Evolutionary conservation across 108 stramenopile species (phyloP).

Genomic region (Cyclotella distinguenda): DNA sequence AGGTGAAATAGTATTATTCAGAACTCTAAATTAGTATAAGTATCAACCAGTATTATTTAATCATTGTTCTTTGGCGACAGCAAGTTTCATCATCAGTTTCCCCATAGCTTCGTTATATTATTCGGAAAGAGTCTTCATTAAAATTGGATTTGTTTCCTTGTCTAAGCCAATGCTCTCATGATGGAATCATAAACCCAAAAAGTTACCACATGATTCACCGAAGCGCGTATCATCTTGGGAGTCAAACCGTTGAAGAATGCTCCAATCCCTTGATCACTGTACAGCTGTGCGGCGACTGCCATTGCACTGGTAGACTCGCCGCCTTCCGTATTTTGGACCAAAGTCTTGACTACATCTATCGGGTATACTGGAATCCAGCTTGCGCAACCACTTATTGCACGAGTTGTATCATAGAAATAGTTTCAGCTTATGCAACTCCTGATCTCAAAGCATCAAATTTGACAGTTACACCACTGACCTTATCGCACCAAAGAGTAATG

Average conservation of each 20-base stretch:
- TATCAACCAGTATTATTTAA: not conserved
- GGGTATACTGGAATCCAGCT: slow-evolving; percentile 58
- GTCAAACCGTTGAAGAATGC: slow-evolving; percentile 52
- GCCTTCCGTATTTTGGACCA: slow-evolving; percentile 40
- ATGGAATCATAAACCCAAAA: slow-evolving; percentile 49
- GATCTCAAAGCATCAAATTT: slow-evolving; percentile 33
- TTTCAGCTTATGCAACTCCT: slow-evolving; percentile 24
- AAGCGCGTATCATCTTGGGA: slow-evolving; percentile 53
- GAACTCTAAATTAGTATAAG: not conserved
- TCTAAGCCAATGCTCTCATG: slow-evolving; percentile 25
- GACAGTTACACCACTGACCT: slow-evolving; percentile 21
- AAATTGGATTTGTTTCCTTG: not conserved
- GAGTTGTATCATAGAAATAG: not conserved
- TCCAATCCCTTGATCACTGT: slow-evolving; percentile 38
- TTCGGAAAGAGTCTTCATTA: no score
- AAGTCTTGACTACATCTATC: slow-evolving; percentile 56
- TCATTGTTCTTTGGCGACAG: no score
- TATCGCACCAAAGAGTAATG: slow-evolving; percentile 47
- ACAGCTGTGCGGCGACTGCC: slow-evolving; percentile 31
- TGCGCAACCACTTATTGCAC: slow-evolving; percentile 28
- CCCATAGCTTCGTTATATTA: no score
- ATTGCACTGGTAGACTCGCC: slow-evolving; percentile 20
- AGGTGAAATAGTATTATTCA: not conserved
- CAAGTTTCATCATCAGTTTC: no score
- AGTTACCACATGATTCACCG: slow-evolving; percentile 56